Percentiles rank a stretch among this genome's conserved stretches.
These are phyloP conservation scores for Neurospora cerealis DNA, from an alignment of 495 filamentous ascomycete species.

Conservation along the genomic window DNA sequence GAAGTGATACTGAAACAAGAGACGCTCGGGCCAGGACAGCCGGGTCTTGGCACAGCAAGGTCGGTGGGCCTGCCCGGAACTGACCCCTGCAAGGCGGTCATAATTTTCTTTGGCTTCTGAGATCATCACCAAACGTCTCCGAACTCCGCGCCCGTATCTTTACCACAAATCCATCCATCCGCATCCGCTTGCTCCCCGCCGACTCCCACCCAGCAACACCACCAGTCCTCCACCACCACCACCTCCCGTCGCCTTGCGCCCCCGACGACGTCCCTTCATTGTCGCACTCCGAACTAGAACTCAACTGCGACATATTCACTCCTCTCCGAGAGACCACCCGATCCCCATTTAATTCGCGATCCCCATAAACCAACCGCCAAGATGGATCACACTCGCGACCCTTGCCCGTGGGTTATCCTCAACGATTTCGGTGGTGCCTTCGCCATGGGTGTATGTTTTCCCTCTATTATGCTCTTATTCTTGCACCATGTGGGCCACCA, in stretches of 20 bases:
- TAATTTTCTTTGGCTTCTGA: slow-evolving; percentile 13
- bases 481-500: slow-evolving; percentile 1
- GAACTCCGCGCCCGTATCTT: slow-evolving; percentile 3
- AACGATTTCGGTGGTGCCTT: slow-evolving; percentile 98
- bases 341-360: not conserved
- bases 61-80: slow-evolving; percentile 2
- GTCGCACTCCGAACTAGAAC: not conserved
- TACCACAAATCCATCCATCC: not conserved
- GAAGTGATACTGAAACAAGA: not conserved
- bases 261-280: not conserved
- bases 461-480: not conserved
- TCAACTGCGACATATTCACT: not conserved
- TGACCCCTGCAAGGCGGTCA: slow-evolving; percentile 4
- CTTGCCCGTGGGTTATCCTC: slow-evolving; percentile 91
- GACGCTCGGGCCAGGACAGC: not conserved
- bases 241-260: not conserved
- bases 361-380: slow-evolving; percentile 15
- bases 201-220: not conserved
- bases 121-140: slow-evolving; percentile 9
- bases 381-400: slow-evolving; percentile 80
- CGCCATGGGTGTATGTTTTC: slow-evolving; percentile 76
- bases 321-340: not conserved
- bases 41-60: not conserved
- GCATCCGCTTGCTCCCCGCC: not conserved
- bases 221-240: not conserved